Percentiles rank a stretch among this genome's conserved stretches.
phyloP scores from a whole-genome alignment of 371 early-diverging fungal genomes.

The Blakeslea trispora region DNA sequence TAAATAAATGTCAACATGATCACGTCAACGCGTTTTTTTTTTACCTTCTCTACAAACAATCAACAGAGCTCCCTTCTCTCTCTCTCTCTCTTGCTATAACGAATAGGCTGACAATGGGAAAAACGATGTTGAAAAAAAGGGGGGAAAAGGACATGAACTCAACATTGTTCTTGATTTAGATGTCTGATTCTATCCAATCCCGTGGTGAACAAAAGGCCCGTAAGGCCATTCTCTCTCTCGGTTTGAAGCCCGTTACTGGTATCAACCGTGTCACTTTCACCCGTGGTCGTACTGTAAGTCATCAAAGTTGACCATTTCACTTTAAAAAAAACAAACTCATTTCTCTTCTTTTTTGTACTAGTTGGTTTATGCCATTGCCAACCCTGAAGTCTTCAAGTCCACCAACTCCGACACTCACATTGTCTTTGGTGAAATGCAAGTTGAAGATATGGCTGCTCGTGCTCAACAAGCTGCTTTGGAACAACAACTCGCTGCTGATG shows the following conservation, averaged over 20 bases:
- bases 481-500: conserved; percentile 58
- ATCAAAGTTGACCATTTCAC: too few species aligned
- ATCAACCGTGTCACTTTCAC: conserved; percentile 92
- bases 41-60: too few species aligned
- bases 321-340: too few species aligned
- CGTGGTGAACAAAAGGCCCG: conserved; percentile 95
- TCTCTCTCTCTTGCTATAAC: too few species aligned
- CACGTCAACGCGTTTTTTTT: too few species aligned
- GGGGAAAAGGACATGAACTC: too few species aligned
- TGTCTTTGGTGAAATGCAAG: conserved; percentile 94
- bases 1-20: too few species aligned
- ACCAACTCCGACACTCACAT: conserved; percentile 90
- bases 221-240: conserved; percentile 92
- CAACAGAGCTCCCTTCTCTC: too few species aligned
- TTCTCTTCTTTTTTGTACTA: conserved; percentile 25
- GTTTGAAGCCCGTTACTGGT: conserved; percentile 85
- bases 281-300: conserved; percentile 77
- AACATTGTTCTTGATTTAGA: too few species aligned
- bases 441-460: conserved; percentile 83
- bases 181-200: conserved; percentile 56
- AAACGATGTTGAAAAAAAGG: too few species aligned
- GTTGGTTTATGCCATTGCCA: conserved; percentile 84
- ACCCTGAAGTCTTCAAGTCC: conserved; percentile 94
- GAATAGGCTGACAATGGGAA: too few species aligned
- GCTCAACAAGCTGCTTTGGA: conserved; percentile 72